Conservation (phyloP, 352 stramenopile species). For the Pythium periplocum region DNA sequence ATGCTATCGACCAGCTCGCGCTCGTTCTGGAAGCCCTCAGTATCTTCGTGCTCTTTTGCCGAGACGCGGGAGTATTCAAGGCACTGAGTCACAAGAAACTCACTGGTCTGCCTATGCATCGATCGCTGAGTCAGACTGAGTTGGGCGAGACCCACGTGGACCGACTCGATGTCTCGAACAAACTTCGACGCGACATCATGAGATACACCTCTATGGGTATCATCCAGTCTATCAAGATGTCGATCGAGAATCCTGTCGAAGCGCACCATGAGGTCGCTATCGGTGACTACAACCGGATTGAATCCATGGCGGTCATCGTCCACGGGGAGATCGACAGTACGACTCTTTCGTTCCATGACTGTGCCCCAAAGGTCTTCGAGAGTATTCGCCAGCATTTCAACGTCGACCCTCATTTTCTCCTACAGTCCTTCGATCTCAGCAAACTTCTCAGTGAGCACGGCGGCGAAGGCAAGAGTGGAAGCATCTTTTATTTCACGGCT, state of each 20-base stretch:
- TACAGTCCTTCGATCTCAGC: conserved; percentile 69
- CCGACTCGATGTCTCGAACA: conserved; percentile 70
- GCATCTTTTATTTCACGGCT: conserved; percentile 87
- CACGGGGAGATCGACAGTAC: conserved; percentile 48
- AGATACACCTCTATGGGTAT: conserved; percentile 85
- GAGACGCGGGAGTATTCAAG: conserved; percentile 60
- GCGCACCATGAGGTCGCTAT: conserved; percentile 32
- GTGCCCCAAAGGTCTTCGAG: conserved; percentile 74
- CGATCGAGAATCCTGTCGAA: conserved; percentile 28
- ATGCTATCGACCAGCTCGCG: conserved; percentile 66
- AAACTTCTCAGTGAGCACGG: conserved; percentile 74
- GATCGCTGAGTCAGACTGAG: conserved; percentile 10
- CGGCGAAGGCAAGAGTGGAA: conserved; percentile 80
- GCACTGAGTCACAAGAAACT: conserved; percentile 22
- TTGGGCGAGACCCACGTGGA: conserved; percentile 15
- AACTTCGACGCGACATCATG: conserved; percentile 82
- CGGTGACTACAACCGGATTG: conserved; percentile 65
- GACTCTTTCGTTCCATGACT: conserved; percentile 69
- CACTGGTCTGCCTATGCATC: conserved; percentile 26
- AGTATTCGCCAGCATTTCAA: conserved; percentile 70
- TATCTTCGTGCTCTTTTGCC: conserved; percentile 73
- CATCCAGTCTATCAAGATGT: conserved; percentile 60
- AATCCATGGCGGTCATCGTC: conserved; percentile 68
- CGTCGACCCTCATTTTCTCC: conserved; percentile 61
- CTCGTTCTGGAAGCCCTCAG: conserved; percentile 63